Percentiles rank a stretch among this genome's conserved stretches.
These are phyloP conservation scores for Dispira simplex DNA, from an alignment of 192 early-diverging fungal genomes.

Conservation along the genomic window DNA sequence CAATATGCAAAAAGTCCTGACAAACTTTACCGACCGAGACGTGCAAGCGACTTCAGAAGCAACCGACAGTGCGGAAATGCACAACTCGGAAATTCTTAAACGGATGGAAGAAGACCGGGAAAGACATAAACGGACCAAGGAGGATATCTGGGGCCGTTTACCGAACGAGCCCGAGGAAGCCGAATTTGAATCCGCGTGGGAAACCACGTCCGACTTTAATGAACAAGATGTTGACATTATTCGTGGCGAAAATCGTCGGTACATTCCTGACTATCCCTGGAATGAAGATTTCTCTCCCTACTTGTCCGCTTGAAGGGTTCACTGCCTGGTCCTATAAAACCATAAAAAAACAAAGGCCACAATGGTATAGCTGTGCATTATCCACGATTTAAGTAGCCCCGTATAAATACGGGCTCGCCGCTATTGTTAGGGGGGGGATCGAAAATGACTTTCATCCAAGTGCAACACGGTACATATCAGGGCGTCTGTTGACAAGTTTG, in stretches of 20 bases:
- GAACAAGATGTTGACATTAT: slow-evolving; percentile 26
- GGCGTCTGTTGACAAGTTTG: too few relatives aligned
- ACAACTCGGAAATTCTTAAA: slow-evolving; percentile 27
- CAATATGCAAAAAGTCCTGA: too few relatives aligned
- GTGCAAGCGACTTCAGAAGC: too few relatives aligned
- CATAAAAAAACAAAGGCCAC: too few relatives aligned
- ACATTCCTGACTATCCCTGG: slow-evolving; percentile 13
- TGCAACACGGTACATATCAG: too few relatives aligned
- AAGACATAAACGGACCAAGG: slow-evolving; percentile 31
- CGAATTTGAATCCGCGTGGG: slow-evolving; percentile 30
- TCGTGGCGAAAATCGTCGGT: slow-evolving; percentile 19
- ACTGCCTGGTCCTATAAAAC: too few relatives aligned
- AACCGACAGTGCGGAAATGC: slow-evolving; percentile 18
- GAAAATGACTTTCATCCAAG: too few relatives aligned
- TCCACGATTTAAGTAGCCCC: too few relatives aligned
- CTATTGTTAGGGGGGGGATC: too few relatives aligned
- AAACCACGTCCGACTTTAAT: slow-evolving; percentile 26
- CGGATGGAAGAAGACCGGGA: slow-evolving; percentile 40
- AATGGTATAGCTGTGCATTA: too few relatives aligned
- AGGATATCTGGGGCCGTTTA: slow-evolving; percentile 33
- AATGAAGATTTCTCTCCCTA: slow-evolving; percentile 8
- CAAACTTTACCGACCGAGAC: too few relatives aligned
- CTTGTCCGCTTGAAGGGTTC: not conserved
- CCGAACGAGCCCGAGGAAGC: slow-evolving; percentile 15
- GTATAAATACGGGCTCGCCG: too few relatives aligned